A percentile compares a stretch with the other conserved stretches of the same genome.
These are phyloP conservation scores for Microsporum ferrugineum DNA, from an alignment of 2,329 filamentous ascomycete genomes.

Conservation along the genomic window DNA sequence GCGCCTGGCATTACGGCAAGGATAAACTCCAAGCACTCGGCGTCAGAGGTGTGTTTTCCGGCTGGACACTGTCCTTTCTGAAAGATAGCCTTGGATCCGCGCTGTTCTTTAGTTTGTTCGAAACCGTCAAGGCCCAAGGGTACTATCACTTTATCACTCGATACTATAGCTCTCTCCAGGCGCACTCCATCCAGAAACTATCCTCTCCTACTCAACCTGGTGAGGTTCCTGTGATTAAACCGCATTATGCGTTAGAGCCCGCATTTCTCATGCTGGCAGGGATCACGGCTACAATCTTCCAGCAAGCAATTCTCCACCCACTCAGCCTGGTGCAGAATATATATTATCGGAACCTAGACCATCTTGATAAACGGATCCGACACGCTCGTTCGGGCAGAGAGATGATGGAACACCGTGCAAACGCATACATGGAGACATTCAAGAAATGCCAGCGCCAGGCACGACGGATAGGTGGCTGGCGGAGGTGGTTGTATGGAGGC, in stretches of 20 bases:
- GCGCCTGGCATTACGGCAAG: slow-evolving; percentile 52
- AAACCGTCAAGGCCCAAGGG: slow-evolving; percentile 51
- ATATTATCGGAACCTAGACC: slow-evolving; percentile 49
- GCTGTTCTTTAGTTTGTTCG: slow-evolving; percentile 52
- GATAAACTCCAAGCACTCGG: slow-evolving; percentile 50
- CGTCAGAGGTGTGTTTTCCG: slow-evolving; percentile 49
- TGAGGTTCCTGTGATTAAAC: slow-evolving; percentile 41
- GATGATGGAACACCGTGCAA: slow-evolving; percentile 45
- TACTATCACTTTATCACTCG: slow-evolving; percentile 51
- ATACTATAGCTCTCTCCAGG: slow-evolving; percentile 41
- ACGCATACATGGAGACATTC: slow-evolving; percentile 50
- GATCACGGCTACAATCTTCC: slow-evolving; percentile 46
- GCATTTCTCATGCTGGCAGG: slow-evolving; percentile 50
- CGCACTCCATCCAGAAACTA: slow-evolving; percentile 20
- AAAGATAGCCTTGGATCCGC: slow-evolving; percentile 52
- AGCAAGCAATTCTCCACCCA: slow-evolving; percentile 50
- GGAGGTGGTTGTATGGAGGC: slow-evolving; percentile 45
- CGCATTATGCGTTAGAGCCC: slow-evolving; percentile 53
- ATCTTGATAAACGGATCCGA: slow-evolving; percentile 44
- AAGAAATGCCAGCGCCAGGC: slow-evolving; percentile 44
- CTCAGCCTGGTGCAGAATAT: slow-evolving; percentile 48
- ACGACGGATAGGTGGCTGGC: slow-evolving; percentile 42
- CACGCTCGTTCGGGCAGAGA: slow-evolving; percentile 29
- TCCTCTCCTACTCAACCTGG: slow-evolving; percentile 20
- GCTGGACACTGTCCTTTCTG: slow-evolving; percentile 48